Base-by-base conservation (phyloP, 1,284 basidiomycete species). In the Macrocybe sp. region DNA sequence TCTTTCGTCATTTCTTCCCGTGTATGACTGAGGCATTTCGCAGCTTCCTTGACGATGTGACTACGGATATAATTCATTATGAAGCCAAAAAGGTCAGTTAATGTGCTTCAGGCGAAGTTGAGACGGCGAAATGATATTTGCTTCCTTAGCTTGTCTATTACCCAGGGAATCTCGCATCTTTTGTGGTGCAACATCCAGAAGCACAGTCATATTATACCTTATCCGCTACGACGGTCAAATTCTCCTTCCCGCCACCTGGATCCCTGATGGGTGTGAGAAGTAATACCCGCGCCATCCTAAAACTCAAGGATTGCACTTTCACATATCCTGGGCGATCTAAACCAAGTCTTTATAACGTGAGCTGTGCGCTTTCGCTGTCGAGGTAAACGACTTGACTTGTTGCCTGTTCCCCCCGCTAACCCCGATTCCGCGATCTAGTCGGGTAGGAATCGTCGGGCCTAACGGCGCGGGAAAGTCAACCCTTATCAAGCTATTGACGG, bases 41-140 rank as follows among this genome's bases (percentile, higher is more conserved):
- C 55, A 89, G 88, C 62, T 99, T 99, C 78, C 75, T 99, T 58
- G 96, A 99, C 75, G 89, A 92, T 67, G 83, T 98, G 51, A 97
- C 95, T 56, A 95, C 96, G 55, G 96, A 99, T 69, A 95, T 99
- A 62, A 92, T 98, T 57, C 96, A 98, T 74, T 99, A 98, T 73
- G 94, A 98, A 72, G 73, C 75, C 58, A 98, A 98, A 76, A 97
- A 96, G 78, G 85, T 81, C 50, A 37, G 50, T 45, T 34, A 35
- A 48, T 50, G 52, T 29, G 43, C 38, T 45, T 33, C 34, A 33
- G 46, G 30, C 29, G 36, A 34, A 33, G 29, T 12, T 39, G 38
- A 10, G 31, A 37, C 43, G 40, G 41, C 42, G 34, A 31, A 28
- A 39, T 46, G 45, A 7, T 11, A 12, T 12, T 38, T 41, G 4